Conservation (phyloP, 257 asterid species). For the Gynochthodes officinalis region DNA sequence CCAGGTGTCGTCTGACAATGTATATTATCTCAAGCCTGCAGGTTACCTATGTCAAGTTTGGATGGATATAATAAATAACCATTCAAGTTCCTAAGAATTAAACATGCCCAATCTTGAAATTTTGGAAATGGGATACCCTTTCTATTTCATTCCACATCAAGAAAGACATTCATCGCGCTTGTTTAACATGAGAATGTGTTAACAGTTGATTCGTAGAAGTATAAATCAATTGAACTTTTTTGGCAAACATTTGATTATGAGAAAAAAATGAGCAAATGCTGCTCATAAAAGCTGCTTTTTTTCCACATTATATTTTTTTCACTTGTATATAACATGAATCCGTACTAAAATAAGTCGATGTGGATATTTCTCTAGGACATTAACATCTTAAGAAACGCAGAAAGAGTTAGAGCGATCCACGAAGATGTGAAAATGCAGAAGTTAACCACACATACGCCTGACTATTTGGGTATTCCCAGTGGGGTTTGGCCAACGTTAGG, state of each 20-base stretch:
- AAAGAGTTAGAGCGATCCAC: constrained; percentile 43
- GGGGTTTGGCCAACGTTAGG: constrained; percentile 62
- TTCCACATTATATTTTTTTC: not conserved
- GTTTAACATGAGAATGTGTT: not conserved
- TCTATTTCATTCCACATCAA: not conserved
- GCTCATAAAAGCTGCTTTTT: not conserved
- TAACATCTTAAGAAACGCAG: constrained; percentile 29
- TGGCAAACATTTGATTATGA: no score
- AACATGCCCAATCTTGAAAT: not conserved
- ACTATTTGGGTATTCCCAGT: constrained; percentile 42
- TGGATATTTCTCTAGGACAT: constrained; percentile 36
- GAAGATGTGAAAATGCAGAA: constrained; percentile 56
- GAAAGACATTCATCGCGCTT: not conserved
- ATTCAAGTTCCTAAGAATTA: not conserved
- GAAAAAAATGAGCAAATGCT: not conserved
- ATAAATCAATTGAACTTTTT: not conserved
- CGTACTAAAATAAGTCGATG: not conserved
- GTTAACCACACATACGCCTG: constrained; percentile 63
- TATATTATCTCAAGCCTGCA: constrained; percentile 13
- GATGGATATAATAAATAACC: not conserved
- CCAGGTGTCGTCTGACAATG: constrained; percentile 39
- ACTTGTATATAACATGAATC: not conserved
- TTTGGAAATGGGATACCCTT: not conserved
- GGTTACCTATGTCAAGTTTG: not conserved
- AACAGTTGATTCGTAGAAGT: not conserved